These are phyloP conservation scores for Cladochytrium replicatum DNA, from an alignment of 192 early-diverging fungal genomes.

Conservation along the genomic window DNA sequence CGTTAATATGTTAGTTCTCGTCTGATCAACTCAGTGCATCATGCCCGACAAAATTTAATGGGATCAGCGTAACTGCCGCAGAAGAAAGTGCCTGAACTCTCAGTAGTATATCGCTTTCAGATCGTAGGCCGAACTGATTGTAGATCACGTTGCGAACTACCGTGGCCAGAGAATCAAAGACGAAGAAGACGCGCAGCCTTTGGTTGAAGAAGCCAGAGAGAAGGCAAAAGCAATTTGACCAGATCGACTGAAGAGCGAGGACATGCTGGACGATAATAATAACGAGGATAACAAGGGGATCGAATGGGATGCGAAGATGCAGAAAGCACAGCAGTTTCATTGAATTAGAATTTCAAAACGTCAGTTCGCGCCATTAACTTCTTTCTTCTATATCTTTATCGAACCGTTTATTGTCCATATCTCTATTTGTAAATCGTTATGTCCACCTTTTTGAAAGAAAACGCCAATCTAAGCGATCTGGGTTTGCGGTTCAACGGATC, in stretches of 20 bases:
- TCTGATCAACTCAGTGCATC: too few relatives aligned
- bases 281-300: conserved; percentile 11
- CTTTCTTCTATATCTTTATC: conserved; percentile 3
- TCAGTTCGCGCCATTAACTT: too few relatives aligned
- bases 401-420: too few relatives aligned
- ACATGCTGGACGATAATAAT: conserved; percentile 2
- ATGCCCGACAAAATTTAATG: conserved; percentile 96
- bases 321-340: too few relatives aligned
- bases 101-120: too few relatives aligned
- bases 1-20: too few relatives aligned
- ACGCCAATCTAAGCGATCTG: too few relatives aligned
- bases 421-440: too few relatives aligned
- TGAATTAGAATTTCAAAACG: too few relatives aligned
- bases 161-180: conserved; percentile 22
- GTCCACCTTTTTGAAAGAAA: too few relatives aligned
- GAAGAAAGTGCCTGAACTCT: neutral
- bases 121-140: conserved; percentile 21
- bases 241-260: conserved; percentile 23
- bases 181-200: conserved; percentile 18
- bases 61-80: conserved; percentile 27
- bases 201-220: conserved; percentile 10
- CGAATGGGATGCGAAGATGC: conserved; percentile 8
- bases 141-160: conserved; percentile 34
- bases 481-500: too few relatives aligned
- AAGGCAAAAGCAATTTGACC: conserved; percentile 26